Evolutionary conservation across 208 protist species (phyloP).

Genomic region (Acanthamoeba culbertsoni): DNA sequence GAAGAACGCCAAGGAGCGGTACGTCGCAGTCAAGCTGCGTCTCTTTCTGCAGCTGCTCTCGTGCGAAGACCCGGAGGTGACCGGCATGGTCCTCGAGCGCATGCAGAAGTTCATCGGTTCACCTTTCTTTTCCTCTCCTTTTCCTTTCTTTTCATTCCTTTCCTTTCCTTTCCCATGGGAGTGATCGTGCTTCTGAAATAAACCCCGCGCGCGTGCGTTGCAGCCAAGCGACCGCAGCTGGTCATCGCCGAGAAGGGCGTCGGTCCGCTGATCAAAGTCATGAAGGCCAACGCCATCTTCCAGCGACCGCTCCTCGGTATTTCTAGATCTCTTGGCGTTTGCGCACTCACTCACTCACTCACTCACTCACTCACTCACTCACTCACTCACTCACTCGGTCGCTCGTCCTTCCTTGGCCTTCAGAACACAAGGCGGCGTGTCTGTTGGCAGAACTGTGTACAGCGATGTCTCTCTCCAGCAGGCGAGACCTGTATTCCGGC

Average conservation of each 20-base stretch:
- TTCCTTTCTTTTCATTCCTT: background rate
- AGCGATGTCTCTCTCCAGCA: background rate
- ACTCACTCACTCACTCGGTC: too few relatives aligned
- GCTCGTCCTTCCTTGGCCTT: background rate
- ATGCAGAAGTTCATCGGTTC: conserved; percentile 6
- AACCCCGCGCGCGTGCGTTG: too few relatives aligned
- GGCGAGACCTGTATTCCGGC: background rate
- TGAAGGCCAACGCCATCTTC: background rate
- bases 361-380: too few relatives aligned
- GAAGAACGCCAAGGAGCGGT: background rate
- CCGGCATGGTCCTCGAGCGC: background rate
- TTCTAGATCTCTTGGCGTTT: background rate
- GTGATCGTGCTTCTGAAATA: too few relatives aligned
- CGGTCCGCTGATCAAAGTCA: conserved; percentile 1
- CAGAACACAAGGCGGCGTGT: conserved; percentile 23
- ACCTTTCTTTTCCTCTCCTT: background rate
- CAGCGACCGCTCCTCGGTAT: conserved; percentile 2
- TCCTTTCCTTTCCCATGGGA: background rate
- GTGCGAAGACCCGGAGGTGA: conserved; percentile 24
- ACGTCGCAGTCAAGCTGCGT: background rate
- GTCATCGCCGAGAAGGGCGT: conserved; percentile 4
- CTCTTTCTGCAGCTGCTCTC: conserved; percentile 21
- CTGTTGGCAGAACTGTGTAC: conserved; percentile 20
- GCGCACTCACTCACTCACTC: too few relatives aligned
- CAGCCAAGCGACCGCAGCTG: background rate